Percentiles rank a stretch among this genome's conserved stretches.
Evolutionary conservation across 345 rosid species (phyloP).

Genomic region (Eucalyptus cloeziana): DNA sequence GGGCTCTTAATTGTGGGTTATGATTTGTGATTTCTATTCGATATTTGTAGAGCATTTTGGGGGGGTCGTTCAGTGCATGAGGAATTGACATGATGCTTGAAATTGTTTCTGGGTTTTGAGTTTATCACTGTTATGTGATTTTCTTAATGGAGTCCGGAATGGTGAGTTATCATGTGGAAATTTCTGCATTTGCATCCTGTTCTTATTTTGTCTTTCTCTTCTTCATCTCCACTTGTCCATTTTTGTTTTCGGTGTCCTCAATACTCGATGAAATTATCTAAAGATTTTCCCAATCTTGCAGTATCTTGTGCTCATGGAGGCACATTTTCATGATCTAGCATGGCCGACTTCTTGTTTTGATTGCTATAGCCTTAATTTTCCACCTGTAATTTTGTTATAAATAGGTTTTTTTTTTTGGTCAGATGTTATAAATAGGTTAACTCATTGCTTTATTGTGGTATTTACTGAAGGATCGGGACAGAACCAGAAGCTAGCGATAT

Average conservation of each 20-base stretch:
- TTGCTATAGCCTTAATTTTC: neutral
- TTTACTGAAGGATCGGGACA: constrained; percentile 58
- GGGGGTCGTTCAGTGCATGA: neutral
- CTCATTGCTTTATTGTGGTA: neutral
- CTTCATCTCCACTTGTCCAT: neutral
- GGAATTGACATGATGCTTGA: neutral
- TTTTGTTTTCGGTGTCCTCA: neutral
- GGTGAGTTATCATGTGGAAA: neutral
- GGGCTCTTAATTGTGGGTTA: neutral
- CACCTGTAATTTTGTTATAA: neutral
- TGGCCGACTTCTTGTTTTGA: neutral
- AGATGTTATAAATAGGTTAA: neutral
- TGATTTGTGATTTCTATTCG: neutral
- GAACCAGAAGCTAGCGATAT: constrained; percentile 59
- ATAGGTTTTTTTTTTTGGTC: neutral
- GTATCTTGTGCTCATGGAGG: neutral
- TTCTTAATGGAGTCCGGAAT: neutral
- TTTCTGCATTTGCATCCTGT: neutral
- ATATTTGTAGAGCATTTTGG: neutral
- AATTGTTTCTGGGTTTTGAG: neutral
- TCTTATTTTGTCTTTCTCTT: neutral
- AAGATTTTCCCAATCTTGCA: neutral
- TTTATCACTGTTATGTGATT: neutral
- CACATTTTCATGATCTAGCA: neutral
- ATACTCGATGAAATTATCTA: neutral